Evolutionary conservation across 441 rosid genomes (phyloP), one percentile per base, ranked within the genome.

Genomic region (Macaranga tanarius): DNA sequence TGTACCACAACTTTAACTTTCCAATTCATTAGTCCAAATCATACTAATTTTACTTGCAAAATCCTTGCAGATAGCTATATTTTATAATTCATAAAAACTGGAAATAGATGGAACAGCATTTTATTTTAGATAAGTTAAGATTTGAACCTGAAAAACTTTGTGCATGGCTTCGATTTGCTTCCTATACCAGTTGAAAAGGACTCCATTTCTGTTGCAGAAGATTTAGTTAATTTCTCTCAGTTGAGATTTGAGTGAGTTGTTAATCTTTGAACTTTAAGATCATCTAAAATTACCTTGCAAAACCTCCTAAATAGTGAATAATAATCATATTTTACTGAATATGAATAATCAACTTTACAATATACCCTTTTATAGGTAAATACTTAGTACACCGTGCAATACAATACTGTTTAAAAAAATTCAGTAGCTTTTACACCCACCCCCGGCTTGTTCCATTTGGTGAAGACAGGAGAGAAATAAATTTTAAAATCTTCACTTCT

Each of bases 151-250:
- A 79, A 87, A 87, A 85, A 87, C 76, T 87, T 87, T 78, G 90
- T 85, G 86, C 90, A 87, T 80, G 89, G 90, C 90, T 87, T 87
- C 83, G 78, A 85, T 87, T 87, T 87, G 90, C 88, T 87, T 83
- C 90, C 90, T 87, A 85, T 84, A 85, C 86, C 86, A 72, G 76
- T 68, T 77, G 83, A 76, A 71, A 84, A 79, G 74, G 85, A 78
- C 76, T 87, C 87, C 83, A 65, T 71, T 89, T 91, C 97, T 91
- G 96, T 91, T 81, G 57, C 91, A 90, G 82, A 75, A 91, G 75
- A 89, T 92, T 92, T 95, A 83, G 86, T 84, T 86, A 81, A 74
- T 76, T 80, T 73, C 67, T 85, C 83, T 92, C 77, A 86, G 92
- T 86, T 83, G 54, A 75, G 65, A 72, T 45, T 79, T 75, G 76